A percentile compares a stretch with the other conserved stretches of the same genome.
Conservation (phyloP, 208 protist genomes). For the Porcisia deanei region DNA sequence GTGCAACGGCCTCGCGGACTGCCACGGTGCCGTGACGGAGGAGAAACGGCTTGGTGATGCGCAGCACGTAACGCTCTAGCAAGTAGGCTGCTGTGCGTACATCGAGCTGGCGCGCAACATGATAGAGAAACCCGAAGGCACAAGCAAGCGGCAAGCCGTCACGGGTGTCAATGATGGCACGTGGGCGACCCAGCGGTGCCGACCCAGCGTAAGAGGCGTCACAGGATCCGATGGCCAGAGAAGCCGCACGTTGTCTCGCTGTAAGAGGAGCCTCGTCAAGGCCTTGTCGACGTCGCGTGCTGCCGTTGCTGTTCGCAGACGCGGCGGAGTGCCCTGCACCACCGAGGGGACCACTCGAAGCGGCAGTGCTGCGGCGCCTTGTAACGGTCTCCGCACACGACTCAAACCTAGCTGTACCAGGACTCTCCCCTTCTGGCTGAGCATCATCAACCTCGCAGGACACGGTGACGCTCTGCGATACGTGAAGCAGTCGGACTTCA, state of each 20-base stretch:
- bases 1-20: slow-evolving; percentile 63
- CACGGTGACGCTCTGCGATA: slow-evolving; percentile 11
- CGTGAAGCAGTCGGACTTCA: slow-evolving; percentile 58
- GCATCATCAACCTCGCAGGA: not conserved
- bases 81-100: slow-evolving; percentile 30
- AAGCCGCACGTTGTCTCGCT: slow-evolving; percentile 4
- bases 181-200: slow-evolving; percentile 12
- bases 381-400: not conserved
- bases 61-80: slow-evolving; percentile 53
- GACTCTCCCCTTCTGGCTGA: not conserved
- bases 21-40: slow-evolving; percentile 53
- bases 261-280: slow-evolving; percentile 25
- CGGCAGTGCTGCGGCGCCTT: not conserved
- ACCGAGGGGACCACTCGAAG: not conserved
- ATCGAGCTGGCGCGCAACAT: slow-evolving; percentile 38
- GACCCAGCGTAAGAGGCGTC: not conserved
- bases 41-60: slow-evolving; percentile 34
- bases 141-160: slow-evolving; percentile 46
- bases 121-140: slow-evolving; percentile 50
- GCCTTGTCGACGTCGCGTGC: slow-evolving; percentile 24
- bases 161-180: slow-evolving; percentile 38
- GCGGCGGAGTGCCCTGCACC: not conserved
- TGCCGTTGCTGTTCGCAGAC: not conserved
- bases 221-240: not conserved
- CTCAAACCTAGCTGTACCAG: not conserved